Evolutionary conservation across 2,329 filamentous ascomycete species (phyloP).

Genomic region (Fusarium verrucosum): DNA sequence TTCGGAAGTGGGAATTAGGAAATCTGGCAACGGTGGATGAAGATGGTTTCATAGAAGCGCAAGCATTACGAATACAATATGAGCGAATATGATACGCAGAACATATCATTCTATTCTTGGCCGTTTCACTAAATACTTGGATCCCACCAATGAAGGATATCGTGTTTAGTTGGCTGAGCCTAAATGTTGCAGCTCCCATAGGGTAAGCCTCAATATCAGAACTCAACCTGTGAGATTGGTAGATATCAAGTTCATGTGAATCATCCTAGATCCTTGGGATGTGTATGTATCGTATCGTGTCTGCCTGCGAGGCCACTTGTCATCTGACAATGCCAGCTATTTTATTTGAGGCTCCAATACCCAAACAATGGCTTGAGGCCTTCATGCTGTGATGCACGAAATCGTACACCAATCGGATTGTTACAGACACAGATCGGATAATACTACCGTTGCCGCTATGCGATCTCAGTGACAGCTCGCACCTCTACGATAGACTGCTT

Average conservation of each 20-base stretch:
- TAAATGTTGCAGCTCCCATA: not conserved
- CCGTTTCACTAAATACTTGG: not conserved
- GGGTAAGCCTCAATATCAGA: slow-evolving; percentile 4
- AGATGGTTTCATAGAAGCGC: not conserved
- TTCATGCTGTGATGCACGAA: slow-evolving; percentile 34
- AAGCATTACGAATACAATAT: slow-evolving; percentile 3
- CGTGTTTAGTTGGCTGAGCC: not conserved
- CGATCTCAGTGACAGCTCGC: slow-evolving; percentile 22
- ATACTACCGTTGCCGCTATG: slow-evolving; percentile 23
- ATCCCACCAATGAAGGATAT: not conserved
- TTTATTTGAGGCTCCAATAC: not conserved
- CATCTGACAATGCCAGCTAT: too few species aligned
- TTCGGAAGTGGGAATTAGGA: not conserved
- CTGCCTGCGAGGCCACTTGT: slow-evolving; percentile 6
- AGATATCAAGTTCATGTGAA: not conserved
- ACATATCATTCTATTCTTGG: not conserved
- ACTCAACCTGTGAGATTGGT: not conserved
- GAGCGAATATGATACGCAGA: slow-evolving; percentile 3
- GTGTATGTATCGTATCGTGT: too few species aligned
- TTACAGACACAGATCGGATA: slow-evolving; percentile 25
- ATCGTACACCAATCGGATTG: slow-evolving; percentile 31
- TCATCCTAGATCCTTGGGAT: not conserved
- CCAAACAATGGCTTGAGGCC: slow-evolving; percentile 25
- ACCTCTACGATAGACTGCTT: slow-evolving; percentile 10
- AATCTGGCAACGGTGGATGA: slow-evolving; percentile 1